phyloP scores from a whole-genome alignment of 108 stramenopile species.

The Pseudonitzschia pungens region DNA sequence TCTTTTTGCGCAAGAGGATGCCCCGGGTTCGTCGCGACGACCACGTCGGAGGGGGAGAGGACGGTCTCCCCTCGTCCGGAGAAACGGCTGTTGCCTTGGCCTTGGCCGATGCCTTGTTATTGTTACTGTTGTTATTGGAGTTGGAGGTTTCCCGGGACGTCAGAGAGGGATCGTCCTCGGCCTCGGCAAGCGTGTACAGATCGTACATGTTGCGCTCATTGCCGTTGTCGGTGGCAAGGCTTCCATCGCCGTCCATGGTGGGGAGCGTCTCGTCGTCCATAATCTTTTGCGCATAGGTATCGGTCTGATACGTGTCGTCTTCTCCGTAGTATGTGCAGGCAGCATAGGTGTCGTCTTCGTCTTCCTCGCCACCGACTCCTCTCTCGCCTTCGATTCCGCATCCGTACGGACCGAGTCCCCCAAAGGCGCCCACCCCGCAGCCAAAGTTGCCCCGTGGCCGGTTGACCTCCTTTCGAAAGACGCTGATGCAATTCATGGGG shows the following conservation, averaged over 20 bases:
- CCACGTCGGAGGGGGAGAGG: too few species aligned
- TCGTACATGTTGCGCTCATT: too few species aligned
- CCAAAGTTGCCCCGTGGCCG: background rate
- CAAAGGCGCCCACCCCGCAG: background rate
- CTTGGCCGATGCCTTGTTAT: too few species aligned
- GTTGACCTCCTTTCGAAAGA: conserved; percentile 13
- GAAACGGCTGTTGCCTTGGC: too few species aligned
- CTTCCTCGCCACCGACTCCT: too few species aligned
- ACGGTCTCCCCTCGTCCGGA: too few species aligned
- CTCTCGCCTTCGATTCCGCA: too few species aligned
- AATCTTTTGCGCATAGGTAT: background rate
- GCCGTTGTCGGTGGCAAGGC: background rate
- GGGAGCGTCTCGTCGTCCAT: background rate
- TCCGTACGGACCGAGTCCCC: background rate
- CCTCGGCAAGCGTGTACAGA: background rate
- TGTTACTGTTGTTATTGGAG: too few species aligned
- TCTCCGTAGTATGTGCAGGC: background rate
- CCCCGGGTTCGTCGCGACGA: too few species aligned
- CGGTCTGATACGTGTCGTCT: background rate
- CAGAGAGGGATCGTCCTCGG: background rate
- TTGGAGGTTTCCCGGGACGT: background rate
- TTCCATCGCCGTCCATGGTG: background rate
- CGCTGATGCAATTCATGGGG: background rate
- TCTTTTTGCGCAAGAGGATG: too few species aligned
- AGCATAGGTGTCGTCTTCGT: background rate